Percentiles rank a stretch among this genome's conserved stretches.
Conservation (phyloP, 2,329 filamentous ascomycete genomes). For the Trichoderma sp. region DNA sequence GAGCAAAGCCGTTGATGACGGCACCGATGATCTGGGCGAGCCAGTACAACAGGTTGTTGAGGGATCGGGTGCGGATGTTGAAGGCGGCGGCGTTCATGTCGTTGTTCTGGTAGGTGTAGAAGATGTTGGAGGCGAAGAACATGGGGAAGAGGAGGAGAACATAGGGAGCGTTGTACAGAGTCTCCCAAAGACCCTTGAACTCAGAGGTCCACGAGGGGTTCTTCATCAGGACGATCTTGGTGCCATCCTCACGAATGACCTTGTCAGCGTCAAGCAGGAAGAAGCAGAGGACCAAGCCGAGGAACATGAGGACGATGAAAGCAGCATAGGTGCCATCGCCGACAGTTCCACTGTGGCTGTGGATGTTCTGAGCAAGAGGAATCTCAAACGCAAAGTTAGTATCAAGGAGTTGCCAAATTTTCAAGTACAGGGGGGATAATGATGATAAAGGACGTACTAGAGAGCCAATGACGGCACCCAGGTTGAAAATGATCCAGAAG, state of each 20-base stretch:
- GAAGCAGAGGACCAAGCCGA: constrained; percentile 70
- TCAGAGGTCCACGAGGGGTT: constrained; percentile 85
- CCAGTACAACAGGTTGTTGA: constrained; percentile 58
- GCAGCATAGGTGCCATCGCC: constrained; percentile 83
- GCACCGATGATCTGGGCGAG: constrained; percentile 58
- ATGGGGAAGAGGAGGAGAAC: constrained; percentile 62
- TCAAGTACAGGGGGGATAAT: neutral
- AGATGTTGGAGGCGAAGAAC: constrained; percentile 58
- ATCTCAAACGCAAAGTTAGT: constrained; percentile 39
- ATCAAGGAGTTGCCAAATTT: neutral
- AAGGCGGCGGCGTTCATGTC: constrained; percentile 56
- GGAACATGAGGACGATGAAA: constrained; percentile 80
- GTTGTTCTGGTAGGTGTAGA: constrained; percentile 62
- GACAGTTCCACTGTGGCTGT: constrained; percentile 55
- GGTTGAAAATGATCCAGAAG: constrained; percentile 96
- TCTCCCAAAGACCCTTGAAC: constrained; percentile 73
- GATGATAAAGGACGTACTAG: constrained; percentile 42
- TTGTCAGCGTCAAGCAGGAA: constrained; percentile 69
- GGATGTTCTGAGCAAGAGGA: constrained; percentile 68
- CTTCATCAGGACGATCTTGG: constrained; percentile 83
- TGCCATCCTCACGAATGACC: constrained; percentile 75
- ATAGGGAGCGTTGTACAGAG: constrained; percentile 68
- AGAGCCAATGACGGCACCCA: constrained; percentile 84
- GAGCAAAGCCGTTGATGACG: constrained; percentile 47
- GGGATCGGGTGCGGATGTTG: constrained; percentile 56